Conservation (phyloP, 2,329 filamentous ascomycete species). For the Trichoderma asperellum region DNA sequence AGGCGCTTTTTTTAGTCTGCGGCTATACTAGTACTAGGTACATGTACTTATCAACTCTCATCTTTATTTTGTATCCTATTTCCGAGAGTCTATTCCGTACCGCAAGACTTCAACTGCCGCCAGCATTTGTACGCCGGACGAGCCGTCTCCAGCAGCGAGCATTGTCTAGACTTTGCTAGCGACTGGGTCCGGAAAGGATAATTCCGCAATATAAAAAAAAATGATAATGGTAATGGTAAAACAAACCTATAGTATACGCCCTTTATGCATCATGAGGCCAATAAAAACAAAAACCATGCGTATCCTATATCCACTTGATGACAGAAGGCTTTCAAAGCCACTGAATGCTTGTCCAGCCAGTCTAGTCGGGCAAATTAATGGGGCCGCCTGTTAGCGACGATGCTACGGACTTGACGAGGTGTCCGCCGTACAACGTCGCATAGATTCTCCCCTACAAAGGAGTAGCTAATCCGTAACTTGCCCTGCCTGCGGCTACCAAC, state of each 20-base stretch:
- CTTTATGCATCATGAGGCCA: conserved; percentile 3
- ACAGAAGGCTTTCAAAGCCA: background rate
- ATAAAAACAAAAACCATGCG: background rate
- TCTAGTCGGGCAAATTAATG: conserved; percentile 12
- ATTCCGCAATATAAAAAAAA: background rate
- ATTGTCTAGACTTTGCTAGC: background rate
- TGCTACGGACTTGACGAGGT: conserved; percentile 10
- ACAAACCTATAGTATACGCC: background rate
- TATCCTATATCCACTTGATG: conserved; percentile 3
- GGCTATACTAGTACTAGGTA: too few species aligned
- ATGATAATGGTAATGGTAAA: background rate
- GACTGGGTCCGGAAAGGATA: background rate
- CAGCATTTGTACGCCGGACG: background rate
- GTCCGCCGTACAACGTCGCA: background rate
- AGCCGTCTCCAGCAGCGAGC: background rate
- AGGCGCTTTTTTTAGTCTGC: background rate
- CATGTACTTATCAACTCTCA: background rate
- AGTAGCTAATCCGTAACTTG: conserved; percentile 1
- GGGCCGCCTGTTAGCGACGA: conserved; percentile 7
- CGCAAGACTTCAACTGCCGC: background rate
- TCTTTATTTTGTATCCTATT: background rate
- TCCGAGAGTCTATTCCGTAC: background rate
- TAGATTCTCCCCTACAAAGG: background rate
- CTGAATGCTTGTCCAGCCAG: background rate
- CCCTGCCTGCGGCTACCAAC: background rate